phyloP scores from a whole-genome alignment of 2,329 filamentous ascomycete genomes.

The Bertia moriformis region DNA sequence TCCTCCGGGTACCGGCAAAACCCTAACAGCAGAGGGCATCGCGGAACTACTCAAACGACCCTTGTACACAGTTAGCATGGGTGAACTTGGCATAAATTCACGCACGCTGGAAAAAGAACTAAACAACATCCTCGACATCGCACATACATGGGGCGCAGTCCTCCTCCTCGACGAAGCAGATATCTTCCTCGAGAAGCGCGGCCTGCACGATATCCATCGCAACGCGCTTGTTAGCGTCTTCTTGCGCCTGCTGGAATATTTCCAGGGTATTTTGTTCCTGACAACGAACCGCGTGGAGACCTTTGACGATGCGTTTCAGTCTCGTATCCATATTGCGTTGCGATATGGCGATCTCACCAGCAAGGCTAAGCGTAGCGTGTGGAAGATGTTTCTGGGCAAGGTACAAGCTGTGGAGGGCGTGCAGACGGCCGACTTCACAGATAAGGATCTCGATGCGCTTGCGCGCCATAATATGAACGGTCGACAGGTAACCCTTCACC shows the following conservation, averaged over 20 bases:
- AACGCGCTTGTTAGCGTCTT: slow-evolving; percentile 82
- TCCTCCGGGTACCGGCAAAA: slow-evolving; percentile 78
- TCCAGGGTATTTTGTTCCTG: slow-evolving; percentile 78
- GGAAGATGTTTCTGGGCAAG: slow-evolving; percentile 69
- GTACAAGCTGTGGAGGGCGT: slow-evolving; percentile 52
- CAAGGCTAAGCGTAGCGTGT: slow-evolving; percentile 65
- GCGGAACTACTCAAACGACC: slow-evolving; percentile 70
- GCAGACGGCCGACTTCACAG: slow-evolving; percentile 43
- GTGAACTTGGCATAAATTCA: slow-evolving; percentile 69
- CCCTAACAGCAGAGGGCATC: slow-evolving; percentile 74
- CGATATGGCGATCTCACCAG: slow-evolving; percentile 62
- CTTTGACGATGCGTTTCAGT: slow-evolving; percentile 83
- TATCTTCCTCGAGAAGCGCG: slow-evolving; percentile 70
- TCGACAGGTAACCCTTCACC: slow-evolving; percentile 33
- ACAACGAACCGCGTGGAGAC: slow-evolving; percentile 80
- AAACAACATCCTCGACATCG: slow-evolving; percentile 69
- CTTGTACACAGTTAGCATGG: slow-evolving; percentile 69
- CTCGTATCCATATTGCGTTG: slow-evolving; percentile 71
- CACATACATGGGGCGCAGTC: slow-evolving; percentile 58
- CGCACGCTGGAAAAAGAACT: slow-evolving; percentile 61
- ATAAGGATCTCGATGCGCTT: slow-evolving; percentile 52
- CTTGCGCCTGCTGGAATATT: slow-evolving; percentile 74
- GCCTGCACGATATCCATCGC: slow-evolving; percentile 69
- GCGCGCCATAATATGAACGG: slow-evolving; percentile 57
- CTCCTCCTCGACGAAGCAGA: slow-evolving; percentile 76